Conservation (phyloP, 495 filamentous ascomycete genomes). For the Penicillium desertorum region DNA sequence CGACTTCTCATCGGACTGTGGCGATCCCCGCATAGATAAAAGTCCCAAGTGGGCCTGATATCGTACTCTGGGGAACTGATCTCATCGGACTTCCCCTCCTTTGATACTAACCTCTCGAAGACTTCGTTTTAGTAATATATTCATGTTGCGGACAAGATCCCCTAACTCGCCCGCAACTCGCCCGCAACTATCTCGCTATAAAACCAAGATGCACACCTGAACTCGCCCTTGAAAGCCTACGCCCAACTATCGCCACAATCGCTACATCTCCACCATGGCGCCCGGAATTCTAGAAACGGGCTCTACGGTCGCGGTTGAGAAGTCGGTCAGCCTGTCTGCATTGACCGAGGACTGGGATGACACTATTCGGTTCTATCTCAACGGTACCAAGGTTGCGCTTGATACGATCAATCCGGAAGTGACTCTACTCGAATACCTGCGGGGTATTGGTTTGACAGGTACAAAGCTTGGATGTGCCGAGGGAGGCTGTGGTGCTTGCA, state of each 20-base stretch:
- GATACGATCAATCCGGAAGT: constrained; percentile 85
- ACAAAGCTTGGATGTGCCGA: constrained; percentile 82
- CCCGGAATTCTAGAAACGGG: constrained; percentile 52
- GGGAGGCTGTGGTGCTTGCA: constrained; percentile 96
- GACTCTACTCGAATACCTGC: constrained; percentile 89
- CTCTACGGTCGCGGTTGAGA: constrained; percentile 49
- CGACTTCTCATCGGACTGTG: constrained; percentile 37
- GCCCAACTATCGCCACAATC: background rate
- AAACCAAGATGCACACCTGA: constrained; percentile 12
- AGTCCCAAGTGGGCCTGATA: constrained; percentile 12
- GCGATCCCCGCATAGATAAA: constrained; percentile 44
- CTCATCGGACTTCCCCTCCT: constrained; percentile 20
- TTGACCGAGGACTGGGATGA: constrained; percentile 66
- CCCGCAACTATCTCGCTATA: constrained; percentile 17
- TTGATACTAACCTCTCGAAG: constrained; percentile 1
- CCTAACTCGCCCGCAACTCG: no score
- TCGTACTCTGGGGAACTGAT: background rate
- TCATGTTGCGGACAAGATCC: constrained; percentile 11
- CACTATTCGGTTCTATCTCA: constrained; percentile 83
- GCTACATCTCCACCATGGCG: constrained; percentile 50
- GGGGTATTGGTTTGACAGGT: constrained; percentile 83
- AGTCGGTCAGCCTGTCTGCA: constrained; percentile 46
- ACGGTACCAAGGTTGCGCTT: constrained; percentile 85
- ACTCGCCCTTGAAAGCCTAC: constrained; percentile 13
- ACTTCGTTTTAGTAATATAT: constrained; percentile 11